Base-by-base conservation (phyloP, 164 flowering plant species). In the Kingdonia uniflora region DNA sequence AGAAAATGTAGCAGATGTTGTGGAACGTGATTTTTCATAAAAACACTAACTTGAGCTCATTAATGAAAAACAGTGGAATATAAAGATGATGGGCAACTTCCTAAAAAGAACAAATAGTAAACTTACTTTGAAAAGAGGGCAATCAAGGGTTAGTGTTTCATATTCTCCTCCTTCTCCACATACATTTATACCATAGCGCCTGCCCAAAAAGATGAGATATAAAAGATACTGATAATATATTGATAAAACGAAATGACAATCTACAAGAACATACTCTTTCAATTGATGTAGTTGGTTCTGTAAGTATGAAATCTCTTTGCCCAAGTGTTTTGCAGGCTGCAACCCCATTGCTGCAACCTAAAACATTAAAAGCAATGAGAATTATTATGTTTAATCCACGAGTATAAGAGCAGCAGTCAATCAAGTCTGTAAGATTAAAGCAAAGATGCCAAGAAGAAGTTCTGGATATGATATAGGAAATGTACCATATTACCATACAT, bases 141-240 rank as follows among this genome's bases (percentile, higher is more conserved):
- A 92, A 67, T 92, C 96, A 52, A 92, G 90, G 22, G 96, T 88
- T 57, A 92, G 63, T 23, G 96, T 81, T 71, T 92, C 98, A 75
- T 92, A 92, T 66, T 92, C 98, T 49, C 98, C 98, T 50, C 98
- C 98, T 76, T 92, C 98, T 51, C 98, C 98, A 71, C 98, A 92
- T 10, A 92, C 86, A 78, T 92, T 88, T 37, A 80, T 74, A 41
- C 95, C 95, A 72, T 88, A 92, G 59, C 76, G 56, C 67, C 98
- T 91, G 79, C 48, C 29, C 60, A 70, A 60, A 23, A 41, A 29
- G 17, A 38, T 58, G 43, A 51, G 59, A 41, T 12, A 46, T 1
- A 44, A 19, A 14, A 51, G 25, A 20, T 47, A 45, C 1, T 33
- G n/a, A 13, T 7, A 2, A 53, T 54, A 25, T 14, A 14, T 45